Base-by-base conservation (phyloP, 495 filamentous ascomycete species). In the Hypoxylon fragiforme region DNA sequence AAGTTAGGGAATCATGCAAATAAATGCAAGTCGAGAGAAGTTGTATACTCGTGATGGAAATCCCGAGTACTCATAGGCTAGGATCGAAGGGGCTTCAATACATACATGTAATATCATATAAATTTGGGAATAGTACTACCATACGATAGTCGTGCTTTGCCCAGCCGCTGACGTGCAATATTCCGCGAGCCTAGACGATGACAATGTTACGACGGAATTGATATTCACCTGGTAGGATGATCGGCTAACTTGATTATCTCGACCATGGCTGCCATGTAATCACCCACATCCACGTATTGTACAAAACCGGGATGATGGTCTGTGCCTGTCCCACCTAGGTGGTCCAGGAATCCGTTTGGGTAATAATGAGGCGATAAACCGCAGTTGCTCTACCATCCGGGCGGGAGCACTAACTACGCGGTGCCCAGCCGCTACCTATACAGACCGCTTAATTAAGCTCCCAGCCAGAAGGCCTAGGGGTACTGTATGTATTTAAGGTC, bases 341-440 rank as follows among this genome's bases (percentile, higher is more conserved):
- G 52, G 48, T 47, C 43, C 38, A 46, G 21, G 52, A 50, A 26
- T 43, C 18, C 28, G 28, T 46, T 50, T 46, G 42, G 39, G 50
- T 30, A 44, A 50, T 47, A 34, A 38, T 44, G 41, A 60, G 44
- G 50, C 24, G 44, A 13, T 34, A 26, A 39, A 46, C 40, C 12
- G 51, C 22, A 31, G 39, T 47, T 46, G 57, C 55, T 61, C 57
- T 55, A 56, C 57, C 51, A 51, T 30, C 35, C 44, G 45, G 21
- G 45, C 57, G 51, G 57, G 42, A 61, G 31, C 57, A 61, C 57
- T 62, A 57, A 20, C 43, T 53, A 15, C 38, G 36, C 51, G 48
- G 43, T 49, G 52, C 48, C 34, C 26, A 43, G 49, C 43, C 50
- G 50, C 21, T 38, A n/a, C n/a, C n/a, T n/a, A n/a, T n/a, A 48